Conservation (phyloP, 169 alveolate species). For the Besnoitia besnoiti region DNA sequence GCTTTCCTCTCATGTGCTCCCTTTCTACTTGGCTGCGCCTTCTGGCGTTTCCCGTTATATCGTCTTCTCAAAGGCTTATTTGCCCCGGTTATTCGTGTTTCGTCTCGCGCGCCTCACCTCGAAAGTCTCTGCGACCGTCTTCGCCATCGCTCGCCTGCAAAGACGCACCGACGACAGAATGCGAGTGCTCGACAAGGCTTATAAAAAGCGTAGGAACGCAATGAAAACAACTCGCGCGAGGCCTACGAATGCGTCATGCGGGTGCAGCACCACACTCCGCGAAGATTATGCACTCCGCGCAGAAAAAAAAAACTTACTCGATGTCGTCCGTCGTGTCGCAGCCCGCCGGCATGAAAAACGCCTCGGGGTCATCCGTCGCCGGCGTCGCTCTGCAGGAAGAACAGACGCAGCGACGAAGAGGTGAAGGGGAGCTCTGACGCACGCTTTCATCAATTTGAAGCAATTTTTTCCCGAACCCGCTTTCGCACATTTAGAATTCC, state of each 20-base stretch:
- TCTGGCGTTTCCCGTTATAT: neutral
- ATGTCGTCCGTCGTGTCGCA: neutral
- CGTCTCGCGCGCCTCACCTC: neutral
- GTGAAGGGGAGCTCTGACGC: too few relatives aligned
- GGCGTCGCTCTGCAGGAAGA: neutral
- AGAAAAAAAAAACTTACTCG: neutral
- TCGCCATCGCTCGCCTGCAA: neutral
- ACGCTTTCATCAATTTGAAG: too few relatives aligned
- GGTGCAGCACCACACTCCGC: too few relatives aligned
- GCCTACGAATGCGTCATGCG: too few relatives aligned
- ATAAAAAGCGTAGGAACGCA: neutral
- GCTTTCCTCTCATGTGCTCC: neutral
- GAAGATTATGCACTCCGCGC: too few relatives aligned
- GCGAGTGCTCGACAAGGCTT: too few relatives aligned
- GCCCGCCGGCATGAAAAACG: conserved; percentile 18
- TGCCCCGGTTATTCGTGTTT: neutral
- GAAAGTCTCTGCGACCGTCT: conserved; percentile 22
- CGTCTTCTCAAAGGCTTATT: neutral
- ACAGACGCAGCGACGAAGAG: too few relatives aligned
- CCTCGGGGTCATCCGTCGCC: neutral
- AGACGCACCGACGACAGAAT: too few relatives aligned
- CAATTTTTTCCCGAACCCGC: too few relatives aligned
- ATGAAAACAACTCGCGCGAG: neutral
- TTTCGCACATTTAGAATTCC: too few relatives aligned
- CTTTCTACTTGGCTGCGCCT: neutral